Evolutionary conservation across 2,329 filamentous ascomycete species (phyloP).

Genomic region (Didymella segeticola): DNA sequence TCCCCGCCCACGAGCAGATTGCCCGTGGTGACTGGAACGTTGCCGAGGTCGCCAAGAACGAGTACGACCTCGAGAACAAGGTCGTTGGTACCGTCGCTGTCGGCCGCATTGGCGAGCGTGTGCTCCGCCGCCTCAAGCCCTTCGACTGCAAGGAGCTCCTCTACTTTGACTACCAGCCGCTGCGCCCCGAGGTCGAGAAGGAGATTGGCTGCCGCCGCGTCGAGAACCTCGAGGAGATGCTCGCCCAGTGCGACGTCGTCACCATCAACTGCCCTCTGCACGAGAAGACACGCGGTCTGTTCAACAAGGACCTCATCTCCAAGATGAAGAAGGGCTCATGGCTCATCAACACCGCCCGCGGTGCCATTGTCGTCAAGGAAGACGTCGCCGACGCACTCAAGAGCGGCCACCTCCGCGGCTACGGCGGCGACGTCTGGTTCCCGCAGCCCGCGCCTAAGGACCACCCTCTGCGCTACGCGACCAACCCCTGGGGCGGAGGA

Average conservation of each 20-base stretch:
- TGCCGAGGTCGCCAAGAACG: conserved; percentile 94
- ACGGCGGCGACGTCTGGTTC: conserved; percentile 94
- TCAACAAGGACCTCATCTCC: conserved; percentile 97
- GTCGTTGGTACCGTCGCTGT: conserved; percentile 97
- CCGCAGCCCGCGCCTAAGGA: conserved; percentile 94
- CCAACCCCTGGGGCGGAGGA: conserved; percentile 94
- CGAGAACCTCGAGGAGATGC: conserved; percentile 88
- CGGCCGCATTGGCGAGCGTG: conserved; percentile 97
- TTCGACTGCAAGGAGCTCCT: conserved; percentile 99
- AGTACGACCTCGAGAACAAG: conserved; percentile 97
- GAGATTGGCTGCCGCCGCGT: conserved; percentile 96
- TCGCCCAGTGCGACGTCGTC: conserved; percentile 93
- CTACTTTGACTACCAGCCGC: conserved; percentile 99
- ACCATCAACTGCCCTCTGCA: conserved; percentile 99
- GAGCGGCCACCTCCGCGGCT: conserved; percentile 87
- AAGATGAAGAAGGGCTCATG: conserved; percentile 99
- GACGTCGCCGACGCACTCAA: conserved; percentile 94
- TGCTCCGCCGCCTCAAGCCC: conserved; percentile 91
- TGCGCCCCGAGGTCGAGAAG: conserved; percentile 82
- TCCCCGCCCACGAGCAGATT: conserved; percentile 95
- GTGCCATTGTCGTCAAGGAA: conserved; percentile 99
- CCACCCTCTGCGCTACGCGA: conserved; percentile 88
- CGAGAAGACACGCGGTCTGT: conserved; percentile 94
- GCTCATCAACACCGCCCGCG: conserved; percentile 98
- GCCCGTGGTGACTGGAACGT: conserved; percentile 92